phyloP scores from a whole-genome alignment of 2,329 filamentous ascomycete genomes.

The Alternaria angustiovoidea region DNA sequence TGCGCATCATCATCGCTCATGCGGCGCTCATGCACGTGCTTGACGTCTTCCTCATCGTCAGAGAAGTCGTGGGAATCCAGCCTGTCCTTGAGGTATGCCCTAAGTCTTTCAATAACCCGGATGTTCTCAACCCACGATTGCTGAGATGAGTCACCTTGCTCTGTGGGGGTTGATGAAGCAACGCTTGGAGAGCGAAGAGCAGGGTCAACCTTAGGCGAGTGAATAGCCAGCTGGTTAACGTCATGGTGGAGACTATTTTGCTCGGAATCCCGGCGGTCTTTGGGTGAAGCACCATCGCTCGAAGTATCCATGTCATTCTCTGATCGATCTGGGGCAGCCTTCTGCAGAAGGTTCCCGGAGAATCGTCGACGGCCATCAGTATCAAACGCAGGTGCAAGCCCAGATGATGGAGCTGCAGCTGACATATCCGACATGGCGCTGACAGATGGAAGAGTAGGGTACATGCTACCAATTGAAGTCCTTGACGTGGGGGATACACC shows the following conservation, averaged over 20 bases:
- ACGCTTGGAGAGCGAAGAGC: slow-evolving; percentile 51
- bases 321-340: slow-evolving; percentile 48
- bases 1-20: slow-evolving; percentile 51
- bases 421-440: slow-evolving; percentile 69
- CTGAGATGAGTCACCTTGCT: slow-evolving; percentile 51
- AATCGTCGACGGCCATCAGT: slow-evolving; percentile 68
- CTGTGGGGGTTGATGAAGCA: slow-evolving; percentile 46
- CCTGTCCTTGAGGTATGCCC: slow-evolving; percentile 64
- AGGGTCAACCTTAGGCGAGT: slow-evolving; percentile 53
- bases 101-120: slow-evolving; percentile 68
- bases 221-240: slow-evolving; percentile 50
- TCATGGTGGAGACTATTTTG: slow-evolving; percentile 49
- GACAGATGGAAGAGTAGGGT: slow-evolving; percentile 77
- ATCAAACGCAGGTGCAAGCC: slow-evolving; percentile 71
- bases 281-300: slow-evolving; percentile 45
- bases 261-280: slow-evolving; percentile 44
- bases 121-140: slow-evolving; percentile 70
- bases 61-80: slow-evolving; percentile 61
- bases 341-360: slow-evolving; percentile 67
- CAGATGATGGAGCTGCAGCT: slow-evolving; percentile 71
- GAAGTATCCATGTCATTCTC: slow-evolving; percentile 53
- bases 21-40: slow-evolving; percentile 36
- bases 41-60: slow-evolving; percentile 44
- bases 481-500: slow-evolving; percentile 72
- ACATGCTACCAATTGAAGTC: slow-evolving; percentile 66